Conservation (phyloP, 139 green algal genomes). For the Deuterostichococcus epilithicus region DNA sequence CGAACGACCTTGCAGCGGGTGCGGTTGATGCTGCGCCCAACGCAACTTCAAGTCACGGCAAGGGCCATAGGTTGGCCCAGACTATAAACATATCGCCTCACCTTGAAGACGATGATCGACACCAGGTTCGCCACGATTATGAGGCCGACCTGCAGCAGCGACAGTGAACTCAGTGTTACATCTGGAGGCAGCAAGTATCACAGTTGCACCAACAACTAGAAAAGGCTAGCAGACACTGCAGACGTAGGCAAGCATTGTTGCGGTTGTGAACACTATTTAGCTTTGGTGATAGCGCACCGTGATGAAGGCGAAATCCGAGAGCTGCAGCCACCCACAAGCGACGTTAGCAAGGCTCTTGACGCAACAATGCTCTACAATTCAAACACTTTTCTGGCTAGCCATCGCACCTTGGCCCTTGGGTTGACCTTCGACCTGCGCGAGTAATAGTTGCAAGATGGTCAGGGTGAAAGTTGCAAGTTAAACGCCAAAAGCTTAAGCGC, state of each 20-base stretch:
- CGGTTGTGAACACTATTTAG: too few species aligned
- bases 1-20: background rate
- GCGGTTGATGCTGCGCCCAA: background rate
- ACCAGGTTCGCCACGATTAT: conserved; percentile 19
- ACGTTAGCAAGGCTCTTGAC: background rate
- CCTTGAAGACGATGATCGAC: conserved; percentile 21
- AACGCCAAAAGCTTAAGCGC: too few species aligned
- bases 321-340: conserved; percentile 2
- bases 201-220: too few species aligned
- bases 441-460: too few species aligned
- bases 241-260: too few species aligned
- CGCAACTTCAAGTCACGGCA: background rate
- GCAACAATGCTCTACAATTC: background rate
- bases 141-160: background rate
- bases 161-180: too few species aligned
- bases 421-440: conserved; percentile 5
- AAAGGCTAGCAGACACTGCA: too few species aligned
- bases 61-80: background rate
- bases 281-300: background rate
- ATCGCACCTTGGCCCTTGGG: background rate
- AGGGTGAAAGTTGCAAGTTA: too few species aligned
- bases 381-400: background rate
- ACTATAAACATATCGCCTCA: background rate
- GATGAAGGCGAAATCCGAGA: conserved; percentile 19
- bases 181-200: too few species aligned